Conservation (phyloP, 345 rosid species). For the Leavenworthia alabamica region DNA sequence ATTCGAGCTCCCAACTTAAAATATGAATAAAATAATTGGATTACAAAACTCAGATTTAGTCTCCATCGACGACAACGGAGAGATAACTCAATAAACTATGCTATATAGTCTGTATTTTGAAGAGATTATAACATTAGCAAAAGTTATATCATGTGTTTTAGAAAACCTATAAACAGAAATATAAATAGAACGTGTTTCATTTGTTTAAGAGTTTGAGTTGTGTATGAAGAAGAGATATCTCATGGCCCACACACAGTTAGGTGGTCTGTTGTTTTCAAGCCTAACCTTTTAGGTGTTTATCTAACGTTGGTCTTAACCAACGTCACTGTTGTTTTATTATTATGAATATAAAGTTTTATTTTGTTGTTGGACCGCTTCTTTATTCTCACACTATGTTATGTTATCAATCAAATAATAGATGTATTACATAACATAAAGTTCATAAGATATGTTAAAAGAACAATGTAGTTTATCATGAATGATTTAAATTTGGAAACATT, state of each 20-base stretch:
- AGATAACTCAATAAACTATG: too few species aligned
- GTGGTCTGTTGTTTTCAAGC: constrained; percentile 15
- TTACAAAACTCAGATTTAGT: constrained; percentile 15
- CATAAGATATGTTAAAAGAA: too few species aligned
- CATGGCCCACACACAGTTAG: constrained; percentile 22
- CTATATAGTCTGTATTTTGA: too few species aligned
- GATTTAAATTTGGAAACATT: too few species aligned
- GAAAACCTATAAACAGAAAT: not conserved
- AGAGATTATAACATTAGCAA: not conserved
- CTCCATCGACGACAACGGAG: not conserved
- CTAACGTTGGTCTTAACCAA: constrained; percentile 20
- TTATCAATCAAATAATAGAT: not conserved
- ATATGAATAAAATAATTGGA: not conserved
- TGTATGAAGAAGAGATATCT: constrained; percentile 2
- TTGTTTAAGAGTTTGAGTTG: not conserved
- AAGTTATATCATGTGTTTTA: not conserved
- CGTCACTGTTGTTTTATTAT: constrained; percentile 1
- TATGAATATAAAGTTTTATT: not conserved
- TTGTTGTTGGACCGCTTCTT: not conserved
- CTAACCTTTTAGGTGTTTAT: constrained; percentile 16
- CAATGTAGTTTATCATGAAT: too few species aligned
- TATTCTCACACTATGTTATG: not conserved
- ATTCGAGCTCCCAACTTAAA: constrained; percentile 1
- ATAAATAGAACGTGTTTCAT: not conserved
- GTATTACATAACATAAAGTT: too few species aligned